Conservation (phyloP, 179 eudicot genomes). For the Vitellaria paradoxa region DNA sequence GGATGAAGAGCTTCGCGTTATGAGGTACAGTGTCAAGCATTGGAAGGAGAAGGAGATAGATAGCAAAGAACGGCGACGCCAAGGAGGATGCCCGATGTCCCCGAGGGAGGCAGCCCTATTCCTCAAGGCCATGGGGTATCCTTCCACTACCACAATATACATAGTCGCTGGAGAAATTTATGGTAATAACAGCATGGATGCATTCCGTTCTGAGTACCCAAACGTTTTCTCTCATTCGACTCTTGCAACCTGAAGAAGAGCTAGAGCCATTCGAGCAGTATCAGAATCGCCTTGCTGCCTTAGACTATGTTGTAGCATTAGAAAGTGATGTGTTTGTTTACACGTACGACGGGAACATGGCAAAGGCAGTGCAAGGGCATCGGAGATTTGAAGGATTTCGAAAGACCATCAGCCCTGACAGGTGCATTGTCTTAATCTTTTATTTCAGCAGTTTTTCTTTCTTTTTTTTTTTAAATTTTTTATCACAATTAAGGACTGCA, state of each 20-base stretch:
- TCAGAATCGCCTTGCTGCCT: slow-evolving; percentile 63
- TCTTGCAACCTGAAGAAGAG: slow-evolving; percentile 47
- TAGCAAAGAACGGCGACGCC: slow-evolving; percentile 37
- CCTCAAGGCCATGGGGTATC: slow-evolving; percentile 68
- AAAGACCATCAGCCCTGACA: slow-evolving; percentile 69
- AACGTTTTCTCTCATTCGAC: slow-evolving; percentile 53
- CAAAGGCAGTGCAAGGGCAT: slow-evolving; percentile 75
- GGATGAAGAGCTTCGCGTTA: slow-evolving; percentile 41
- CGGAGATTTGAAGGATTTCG: slow-evolving; percentile 61
- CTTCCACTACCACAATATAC: slow-evolving; percentile 44
- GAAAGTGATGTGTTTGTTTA: slow-evolving; percentile 64
- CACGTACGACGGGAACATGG: slow-evolving; percentile 80
- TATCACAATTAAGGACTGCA: no score
- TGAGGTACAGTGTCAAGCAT: slow-evolving; percentile 56
- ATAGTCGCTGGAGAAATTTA: slow-evolving; percentile 69
- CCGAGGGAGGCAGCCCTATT: slow-evolving; percentile 68
- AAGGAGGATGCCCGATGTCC: slow-evolving; percentile 73
- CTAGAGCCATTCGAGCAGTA: slow-evolving; percentile 41
- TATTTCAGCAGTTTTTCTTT: background rate
- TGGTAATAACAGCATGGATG: slow-evolving; percentile 47
- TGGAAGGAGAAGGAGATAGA: slow-evolving; percentile 77
- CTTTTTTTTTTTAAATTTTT: no score
- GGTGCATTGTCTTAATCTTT: slow-evolving; percentile 19
- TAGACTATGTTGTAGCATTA: slow-evolving; percentile 56
- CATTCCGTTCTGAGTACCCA: slow-evolving; percentile 41